Conservation (phyloP, 169 alveolate species). For the Perkinsus olseni region DNA sequence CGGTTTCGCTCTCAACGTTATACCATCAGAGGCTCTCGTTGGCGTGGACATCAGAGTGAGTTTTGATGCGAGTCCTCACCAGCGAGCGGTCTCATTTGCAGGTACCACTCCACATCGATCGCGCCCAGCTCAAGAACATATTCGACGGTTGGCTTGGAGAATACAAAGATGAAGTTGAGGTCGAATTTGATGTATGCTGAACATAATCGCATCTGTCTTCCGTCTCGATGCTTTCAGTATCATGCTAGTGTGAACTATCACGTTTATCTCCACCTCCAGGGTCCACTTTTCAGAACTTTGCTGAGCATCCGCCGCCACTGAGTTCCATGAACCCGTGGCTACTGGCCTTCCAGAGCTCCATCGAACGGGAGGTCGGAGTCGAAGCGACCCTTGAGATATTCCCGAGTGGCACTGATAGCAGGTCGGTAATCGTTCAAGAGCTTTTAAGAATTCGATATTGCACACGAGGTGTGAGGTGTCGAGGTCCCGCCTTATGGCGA, state of each 20-base stretch:
- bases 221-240: not conserved
- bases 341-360: not conserved
- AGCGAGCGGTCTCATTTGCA: not conserved
- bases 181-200: not conserved
- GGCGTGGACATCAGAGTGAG: constrained; percentile 22
- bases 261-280: too few relatives aligned
- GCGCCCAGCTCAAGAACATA: not conserved
- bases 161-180: not conserved
- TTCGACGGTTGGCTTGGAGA: not conserved
- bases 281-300: not conserved
- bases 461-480: too few relatives aligned
- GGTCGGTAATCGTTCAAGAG: too few relatives aligned
- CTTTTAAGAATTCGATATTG: too few relatives aligned
- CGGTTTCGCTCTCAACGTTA: constrained; percentile 20
- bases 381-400: not conserved
- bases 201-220: not conserved
- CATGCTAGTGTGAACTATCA: too few relatives aligned
- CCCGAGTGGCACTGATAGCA: not conserved
- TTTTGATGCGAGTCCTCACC: not conserved
- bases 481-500: not conserved
- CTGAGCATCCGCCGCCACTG: not conserved
- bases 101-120: not conserved
- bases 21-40: constrained; percentile 24
- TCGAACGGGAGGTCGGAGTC: not conserved
- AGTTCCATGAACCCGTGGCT: not conserved